Evolutionary conservation across 306 rosid species (phyloP).

Genomic region (Albizia julibrissin): DNA sequence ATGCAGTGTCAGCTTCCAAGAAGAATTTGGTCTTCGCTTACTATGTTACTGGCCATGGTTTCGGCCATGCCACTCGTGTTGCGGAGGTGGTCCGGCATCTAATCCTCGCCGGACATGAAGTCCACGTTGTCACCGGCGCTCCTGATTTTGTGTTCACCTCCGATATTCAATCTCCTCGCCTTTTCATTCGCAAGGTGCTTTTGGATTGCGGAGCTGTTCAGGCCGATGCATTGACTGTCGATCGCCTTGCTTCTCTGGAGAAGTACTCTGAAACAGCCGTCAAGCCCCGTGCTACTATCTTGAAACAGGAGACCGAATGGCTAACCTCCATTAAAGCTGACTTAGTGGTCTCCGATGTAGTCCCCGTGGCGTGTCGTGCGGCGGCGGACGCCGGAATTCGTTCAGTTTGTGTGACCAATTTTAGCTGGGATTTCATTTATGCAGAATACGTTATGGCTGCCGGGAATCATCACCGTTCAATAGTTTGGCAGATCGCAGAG

Average conservation of each 20-base stretch:
- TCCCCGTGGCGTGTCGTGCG: conserved; percentile 95
- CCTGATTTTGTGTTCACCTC: conserved; percentile 93
- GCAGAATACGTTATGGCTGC: conserved; percentile 98
- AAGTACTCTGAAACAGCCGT: conserved; percentile 96
- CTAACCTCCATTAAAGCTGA: conserved; percentile 88
- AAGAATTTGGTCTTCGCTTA: conserved; percentile 82
- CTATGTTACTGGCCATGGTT: conserved; percentile 93
- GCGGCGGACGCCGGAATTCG: conserved; percentile 99
- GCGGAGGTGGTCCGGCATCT: conserved; percentile 86
- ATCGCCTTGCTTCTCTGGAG: conserved; percentile 94
- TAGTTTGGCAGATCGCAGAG: conserved; percentile 98
- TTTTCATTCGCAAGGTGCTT: conserved; percentile 87
- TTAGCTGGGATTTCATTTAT: conserved; percentile 99
- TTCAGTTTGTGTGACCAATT: conserved; percentile 93
- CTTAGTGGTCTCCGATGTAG: conserved; percentile 95
- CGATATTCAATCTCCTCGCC: conserved; percentile 72
- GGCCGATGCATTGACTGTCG: conserved; percentile 94
- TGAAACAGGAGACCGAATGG: conserved; percentile 80
- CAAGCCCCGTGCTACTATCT: conserved; percentile 75
- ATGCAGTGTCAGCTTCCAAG: conserved; percentile 71
- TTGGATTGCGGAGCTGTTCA: conserved; percentile 98
- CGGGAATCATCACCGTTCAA: conserved; percentile 86
- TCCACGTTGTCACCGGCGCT: conserved; percentile 90
- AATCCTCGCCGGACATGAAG: conserved; percentile 86
- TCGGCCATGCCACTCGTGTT: conserved; percentile 95